Percentiles rank a stretch among this genome's conserved stretches.
Evolutionary conservation across 2,329 filamentous ascomycete species (phyloP).

Genomic region (Blastomyces silverae): DNA sequence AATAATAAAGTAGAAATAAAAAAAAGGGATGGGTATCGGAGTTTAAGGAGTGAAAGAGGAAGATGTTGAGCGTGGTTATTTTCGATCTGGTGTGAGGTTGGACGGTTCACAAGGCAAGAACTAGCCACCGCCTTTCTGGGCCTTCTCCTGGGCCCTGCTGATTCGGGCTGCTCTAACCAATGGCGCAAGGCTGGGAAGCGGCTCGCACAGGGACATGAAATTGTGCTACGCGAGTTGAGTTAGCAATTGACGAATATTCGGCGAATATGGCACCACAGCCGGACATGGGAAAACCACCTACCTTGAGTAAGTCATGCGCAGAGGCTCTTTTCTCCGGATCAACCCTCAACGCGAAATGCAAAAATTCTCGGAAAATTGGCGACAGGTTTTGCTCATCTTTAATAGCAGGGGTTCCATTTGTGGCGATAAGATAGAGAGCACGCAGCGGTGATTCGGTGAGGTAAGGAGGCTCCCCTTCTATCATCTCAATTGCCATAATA

Average conservation of each 20-base stretch:
- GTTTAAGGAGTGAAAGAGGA: background rate
- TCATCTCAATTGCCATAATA: slow-evolving; percentile 99
- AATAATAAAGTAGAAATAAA: background rate
- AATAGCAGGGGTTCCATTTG: slow-evolving; percentile 89
- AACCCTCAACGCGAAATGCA: slow-evolving; percentile 88
- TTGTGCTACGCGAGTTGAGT: slow-evolving; percentile 54
- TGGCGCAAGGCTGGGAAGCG: slow-evolving; percentile 70
- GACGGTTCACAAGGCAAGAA: slow-evolving; percentile 11
- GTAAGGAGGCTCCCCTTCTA: slow-evolving; percentile 95
- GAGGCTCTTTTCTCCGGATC: slow-evolving; percentile 95
- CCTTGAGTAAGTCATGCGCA: slow-evolving; percentile 85
- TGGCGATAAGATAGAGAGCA: slow-evolving; percentile 92
- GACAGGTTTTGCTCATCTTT: slow-evolving; percentile 85
- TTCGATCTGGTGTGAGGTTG: slow-evolving; percentile 9
- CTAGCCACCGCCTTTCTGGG: slow-evolving; percentile 52
- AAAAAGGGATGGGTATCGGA: slow-evolving; percentile 2
- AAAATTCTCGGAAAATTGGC: slow-evolving; percentile 78
- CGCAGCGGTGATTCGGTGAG: slow-evolving; percentile 89
- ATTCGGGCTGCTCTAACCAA: slow-evolving; percentile 79
- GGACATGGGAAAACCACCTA: slow-evolving; percentile 45
- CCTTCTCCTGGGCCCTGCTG: slow-evolving; percentile 78
- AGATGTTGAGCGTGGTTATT: background rate
- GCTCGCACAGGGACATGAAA: slow-evolving; percentile 71
- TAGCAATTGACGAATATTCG: slow-evolving; percentile 19
- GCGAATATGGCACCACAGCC: background rate